Evolutionary conservation across 192 early-diverging fungal species (phyloP).

Genomic region (Phlyctochytrium bullatum): DNA sequence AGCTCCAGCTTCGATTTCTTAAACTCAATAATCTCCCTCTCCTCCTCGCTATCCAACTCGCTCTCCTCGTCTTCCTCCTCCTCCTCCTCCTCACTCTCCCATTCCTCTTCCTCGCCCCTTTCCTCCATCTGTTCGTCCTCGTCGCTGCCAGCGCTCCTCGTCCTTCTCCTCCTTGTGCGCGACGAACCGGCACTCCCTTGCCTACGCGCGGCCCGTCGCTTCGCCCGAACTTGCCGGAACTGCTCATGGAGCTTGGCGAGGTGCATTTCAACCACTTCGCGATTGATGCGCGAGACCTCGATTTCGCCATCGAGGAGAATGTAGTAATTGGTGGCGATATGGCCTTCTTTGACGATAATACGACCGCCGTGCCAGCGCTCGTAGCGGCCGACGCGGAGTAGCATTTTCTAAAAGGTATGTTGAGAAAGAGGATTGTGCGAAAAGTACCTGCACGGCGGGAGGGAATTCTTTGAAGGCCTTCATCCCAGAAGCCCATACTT

Average conservation of each 20-base stretch:
- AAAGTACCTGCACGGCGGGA: neutral
- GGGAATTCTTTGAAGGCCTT: conserved; percentile 10
- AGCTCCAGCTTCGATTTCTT: neutral
- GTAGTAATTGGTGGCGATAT: conserved; percentile 31
- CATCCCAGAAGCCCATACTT: conserved; percentile 14
- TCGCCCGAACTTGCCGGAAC: too few relatives aligned
- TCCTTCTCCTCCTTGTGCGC: neutral
- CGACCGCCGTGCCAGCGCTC: conserved; percentile 32
- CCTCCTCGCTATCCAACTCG: too few relatives aligned
- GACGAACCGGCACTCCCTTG: neutral
- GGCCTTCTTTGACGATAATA: conserved; percentile 32
- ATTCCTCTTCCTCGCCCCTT: too few relatives aligned
- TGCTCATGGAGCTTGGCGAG: neutral
- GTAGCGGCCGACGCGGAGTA: conserved; percentile 29
- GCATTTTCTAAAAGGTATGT: conserved; percentile 23
- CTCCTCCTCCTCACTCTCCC: too few relatives aligned
- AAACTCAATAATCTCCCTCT: too few relatives aligned
- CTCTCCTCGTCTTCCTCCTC: neutral
- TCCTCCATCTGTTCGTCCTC: neutral
- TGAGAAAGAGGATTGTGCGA: neutral
- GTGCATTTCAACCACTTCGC: conserved; percentile 14
- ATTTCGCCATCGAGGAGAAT: conserved; percentile 42
- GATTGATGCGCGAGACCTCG: conserved; percentile 35
- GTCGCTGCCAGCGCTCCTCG: neutral
- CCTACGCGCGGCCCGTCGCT: too few relatives aligned